Base-by-base conservation (phyloP, 2,329 filamentous ascomycete species). In the Penicillium sp. region DNA sequence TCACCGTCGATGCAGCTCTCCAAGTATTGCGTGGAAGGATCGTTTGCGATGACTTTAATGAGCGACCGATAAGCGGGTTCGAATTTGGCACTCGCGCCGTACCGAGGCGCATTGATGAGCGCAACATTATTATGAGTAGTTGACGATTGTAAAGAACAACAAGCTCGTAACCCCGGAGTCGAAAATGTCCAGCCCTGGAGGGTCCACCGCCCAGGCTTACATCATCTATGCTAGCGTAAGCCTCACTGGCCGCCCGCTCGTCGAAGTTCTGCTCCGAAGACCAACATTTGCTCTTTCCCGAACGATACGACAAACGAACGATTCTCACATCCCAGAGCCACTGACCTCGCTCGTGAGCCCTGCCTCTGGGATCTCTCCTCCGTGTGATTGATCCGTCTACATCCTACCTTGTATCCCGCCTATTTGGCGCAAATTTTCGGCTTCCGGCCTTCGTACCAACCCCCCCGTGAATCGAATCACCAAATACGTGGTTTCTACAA, bases 1-100 rank as follows among this genome's bases (percentile, higher is more conserved):
- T 91, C 46, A 93, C 85, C 49, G 90, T 88, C 66, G 85, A 75
- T 27, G 72, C 71, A 27, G 64, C 51, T 55, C 72, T 62, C 29
- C 38, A 39, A 31, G 62, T 62, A 39, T 55, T 56, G 55, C 57
- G 65, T 27, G 56, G 62, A 39, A 61, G 43, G 38, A 65, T 49
- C 40, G 60, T 36, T 33, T 52, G 50, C 0, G 49, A 57, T 7
- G 65, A 34, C 25, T 53, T 68, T 39, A 64, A 60, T 46, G 65
- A 53, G 19, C 63, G 67, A 50, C 58, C 50, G 10, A 34, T 52
- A 59, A 27, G 58, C 45, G 64, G 64, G 46, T 57, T 60, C 21
- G 69, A 47, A 52, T 50, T 59, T 25, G 66, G 58, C 21, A 67
- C 52, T 27, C 68, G 67, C 58, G 63, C 57, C 61, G 62, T 68